These are phyloP conservation scores for Allomyces macrogynus DNA, from an alignment of 192 early-diverging fungal species.

Conservation along the genomic window DNA sequence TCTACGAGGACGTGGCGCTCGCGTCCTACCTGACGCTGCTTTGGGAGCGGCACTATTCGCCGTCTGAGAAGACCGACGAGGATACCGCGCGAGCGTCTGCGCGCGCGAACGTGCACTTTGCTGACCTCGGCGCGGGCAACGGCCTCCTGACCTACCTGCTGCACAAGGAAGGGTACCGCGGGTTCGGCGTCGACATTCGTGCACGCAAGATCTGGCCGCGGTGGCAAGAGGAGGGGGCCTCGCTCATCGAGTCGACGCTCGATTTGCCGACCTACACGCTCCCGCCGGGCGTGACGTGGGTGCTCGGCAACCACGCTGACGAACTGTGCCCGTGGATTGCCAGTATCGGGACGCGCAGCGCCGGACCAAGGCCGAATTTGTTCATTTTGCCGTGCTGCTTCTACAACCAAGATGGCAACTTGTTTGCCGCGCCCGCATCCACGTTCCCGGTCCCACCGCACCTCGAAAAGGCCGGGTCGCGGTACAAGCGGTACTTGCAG, in stretches of 20 bases:
- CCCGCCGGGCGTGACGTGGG: constrained; percentile 33
- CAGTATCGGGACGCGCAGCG: constrained; percentile 23
- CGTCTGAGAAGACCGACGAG: neutral
- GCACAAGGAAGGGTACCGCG: constrained; percentile 43
- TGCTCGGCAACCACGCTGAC: constrained; percentile 78
- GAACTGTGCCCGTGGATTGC: constrained; percentile 74
- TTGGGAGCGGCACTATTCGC: constrained; percentile 23
- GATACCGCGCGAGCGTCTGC: neutral
- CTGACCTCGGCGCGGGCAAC: constrained; percentile 73
- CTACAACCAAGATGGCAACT: constrained; percentile 45
- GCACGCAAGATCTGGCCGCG: constrained; percentile 50
- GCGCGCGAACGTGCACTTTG: constrained; percentile 20
- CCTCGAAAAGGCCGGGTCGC: constrained; percentile 23
- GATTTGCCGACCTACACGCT: neutral
- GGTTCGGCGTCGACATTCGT: constrained; percentile 53
- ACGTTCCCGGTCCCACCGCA: constrained; percentile 6
- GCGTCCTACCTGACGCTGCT: constrained; percentile 59
- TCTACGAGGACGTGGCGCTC: constrained; percentile 73
- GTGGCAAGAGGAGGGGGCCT: neutral
- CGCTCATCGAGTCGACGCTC: neutral
- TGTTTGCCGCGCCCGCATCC: constrained; percentile 12
- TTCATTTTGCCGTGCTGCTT: constrained; percentile 52
- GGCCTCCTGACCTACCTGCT: constrained; percentile 57
- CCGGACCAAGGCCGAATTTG: constrained; percentile 19
- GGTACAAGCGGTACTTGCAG: constrained; percentile 45